Conservation (phyloP, 2,329 filamentous ascomycete genomes). For the Orbilia oligospora region DNA sequence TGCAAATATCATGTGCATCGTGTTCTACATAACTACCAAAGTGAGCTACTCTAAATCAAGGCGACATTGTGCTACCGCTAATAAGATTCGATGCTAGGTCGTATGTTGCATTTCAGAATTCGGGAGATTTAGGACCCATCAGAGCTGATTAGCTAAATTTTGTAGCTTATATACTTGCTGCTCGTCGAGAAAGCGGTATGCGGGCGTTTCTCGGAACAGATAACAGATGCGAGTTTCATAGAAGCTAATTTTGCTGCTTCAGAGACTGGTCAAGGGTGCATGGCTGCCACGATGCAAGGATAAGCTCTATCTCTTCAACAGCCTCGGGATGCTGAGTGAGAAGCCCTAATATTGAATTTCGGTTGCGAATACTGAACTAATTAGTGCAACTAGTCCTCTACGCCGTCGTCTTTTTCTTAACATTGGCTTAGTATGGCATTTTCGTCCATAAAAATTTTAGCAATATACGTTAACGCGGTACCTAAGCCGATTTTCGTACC, state of each 20-base stretch:
- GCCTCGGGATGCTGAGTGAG: slow-evolving; percentile 71
- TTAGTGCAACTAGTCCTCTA: slow-evolving; percentile 54
- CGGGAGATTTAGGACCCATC: slow-evolving; percentile 40
- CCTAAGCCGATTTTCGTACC: slow-evolving; percentile 72
- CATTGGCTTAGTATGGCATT: slow-evolving; percentile 73
- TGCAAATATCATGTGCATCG: slow-evolving; percentile 73
- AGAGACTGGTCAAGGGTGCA: slow-evolving; percentile 68
- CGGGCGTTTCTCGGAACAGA: background rate
- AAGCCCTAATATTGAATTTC: background rate
- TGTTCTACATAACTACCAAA: slow-evolving; percentile 75
- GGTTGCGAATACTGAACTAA: slow-evolving; percentile 40
- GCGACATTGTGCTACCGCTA: slow-evolving; percentile 3
- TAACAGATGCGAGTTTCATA: background rate
- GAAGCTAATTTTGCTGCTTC: background rate
- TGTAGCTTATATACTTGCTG: slow-evolving; percentile 74
- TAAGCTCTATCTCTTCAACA: slow-evolving; percentile 74
- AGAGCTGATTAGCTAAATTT: slow-evolving; percentile 2
- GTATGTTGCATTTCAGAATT: slow-evolving; percentile 49
- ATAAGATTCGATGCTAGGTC: slow-evolving; percentile 17
- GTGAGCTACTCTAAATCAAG: slow-evolving; percentile 65
- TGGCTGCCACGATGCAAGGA: slow-evolving; percentile 71
- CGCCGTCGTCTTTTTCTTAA: slow-evolving; percentile 70
- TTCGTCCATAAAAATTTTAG: background rate
- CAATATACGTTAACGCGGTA: background rate
- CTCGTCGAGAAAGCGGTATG: slow-evolving; percentile 74